These are phyloP conservation scores for Dactylellina haptotyla DNA, from an alignment of 2,329 filamentous ascomycete genomes.

Conservation along the genomic window DNA sequence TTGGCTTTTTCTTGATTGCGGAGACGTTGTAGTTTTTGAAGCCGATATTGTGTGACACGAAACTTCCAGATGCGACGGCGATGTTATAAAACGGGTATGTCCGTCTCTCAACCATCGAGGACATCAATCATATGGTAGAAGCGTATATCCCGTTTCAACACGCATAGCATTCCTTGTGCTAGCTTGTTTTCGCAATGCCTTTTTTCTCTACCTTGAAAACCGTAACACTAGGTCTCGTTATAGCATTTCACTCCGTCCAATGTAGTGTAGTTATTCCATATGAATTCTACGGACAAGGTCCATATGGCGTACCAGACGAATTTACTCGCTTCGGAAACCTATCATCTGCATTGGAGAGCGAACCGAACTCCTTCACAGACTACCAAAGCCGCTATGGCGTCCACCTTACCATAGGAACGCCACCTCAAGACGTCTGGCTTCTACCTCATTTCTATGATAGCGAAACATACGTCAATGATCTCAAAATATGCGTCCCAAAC, in stretches of 20 bases:
- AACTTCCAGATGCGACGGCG: no score
- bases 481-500: background rate
- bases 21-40: no score
- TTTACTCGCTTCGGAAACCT: background rate
- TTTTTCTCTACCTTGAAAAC: constrained; percentile 8
- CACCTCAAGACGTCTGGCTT: constrained; percentile 24
- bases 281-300: background rate
- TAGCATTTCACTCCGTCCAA: constrained; percentile 1
- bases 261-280: constrained; percentile 14
- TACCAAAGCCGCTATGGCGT: constrained; percentile 19
- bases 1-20: no score
- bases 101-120: no score
- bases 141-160: background rate
- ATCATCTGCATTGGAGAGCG: background rate
- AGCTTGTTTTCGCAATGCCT: constrained; percentile 12
- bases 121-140: background rate
- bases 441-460: constrained; percentile 21
- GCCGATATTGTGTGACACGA: no score
- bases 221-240: background rate
- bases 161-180: background rate
- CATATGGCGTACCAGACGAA: constrained; percentile 11
- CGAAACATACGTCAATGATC: constrained; percentile 7
- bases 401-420: constrained; percentile 23
- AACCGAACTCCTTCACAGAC: background rate
- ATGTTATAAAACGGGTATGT: no score